Conservation (phyloP, 2,329 filamentous ascomycete species). For the Coniochaeta sp. region DNA sequence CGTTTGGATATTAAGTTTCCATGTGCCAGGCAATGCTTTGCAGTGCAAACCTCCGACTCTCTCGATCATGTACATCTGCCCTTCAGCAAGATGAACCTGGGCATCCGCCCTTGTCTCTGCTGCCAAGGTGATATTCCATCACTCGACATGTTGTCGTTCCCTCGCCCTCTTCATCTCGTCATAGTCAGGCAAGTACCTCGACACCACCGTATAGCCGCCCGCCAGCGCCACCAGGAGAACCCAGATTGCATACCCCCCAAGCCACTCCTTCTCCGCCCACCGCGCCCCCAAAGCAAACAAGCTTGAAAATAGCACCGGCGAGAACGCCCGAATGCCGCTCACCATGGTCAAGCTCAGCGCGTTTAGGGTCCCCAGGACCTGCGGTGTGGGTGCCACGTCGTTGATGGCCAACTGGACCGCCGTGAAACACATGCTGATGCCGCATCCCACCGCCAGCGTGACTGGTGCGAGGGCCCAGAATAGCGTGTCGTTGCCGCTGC, state of each 20-base stretch:
- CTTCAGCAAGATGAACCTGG: neutral
- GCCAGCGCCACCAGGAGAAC: slow-evolving; percentile 39
- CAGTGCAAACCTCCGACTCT: neutral
- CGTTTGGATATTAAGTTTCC: neutral
- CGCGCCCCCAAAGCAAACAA: slow-evolving; percentile 62
- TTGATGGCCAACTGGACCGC: slow-evolving; percentile 68
- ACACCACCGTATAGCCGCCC: slow-evolving; percentile 21
- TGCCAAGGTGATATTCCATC: neutral
- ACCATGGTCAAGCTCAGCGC: slow-evolving; percentile 56
- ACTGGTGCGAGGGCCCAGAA: slow-evolving; percentile 52
- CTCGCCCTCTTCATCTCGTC: slow-evolving; percentile 14
- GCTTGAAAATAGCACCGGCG: slow-evolving; percentile 58
- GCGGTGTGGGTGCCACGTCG: slow-evolving; percentile 59
- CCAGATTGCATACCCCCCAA: slow-evolving; percentile 62
- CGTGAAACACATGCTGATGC: slow-evolving; percentile 64
- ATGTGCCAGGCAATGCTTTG: neutral
- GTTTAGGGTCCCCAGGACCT: slow-evolving; percentile 64
- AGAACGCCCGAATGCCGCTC: slow-evolving; percentile 56
- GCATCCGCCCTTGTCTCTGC: neutral
- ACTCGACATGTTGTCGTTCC: slow-evolving; percentile 2
- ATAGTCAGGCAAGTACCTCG: slow-evolving; percentile 27
- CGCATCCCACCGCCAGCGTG: slow-evolving; percentile 46
- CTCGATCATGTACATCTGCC: neutral
- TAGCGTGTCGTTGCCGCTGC: slow-evolving; percentile 26
- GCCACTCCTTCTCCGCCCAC: slow-evolving; percentile 36